Evolutionary conservation across 164 flowering plant species (phyloP), one percentile per base, ranked within the genome.

Genomic region (Annona cherimola): DNA sequence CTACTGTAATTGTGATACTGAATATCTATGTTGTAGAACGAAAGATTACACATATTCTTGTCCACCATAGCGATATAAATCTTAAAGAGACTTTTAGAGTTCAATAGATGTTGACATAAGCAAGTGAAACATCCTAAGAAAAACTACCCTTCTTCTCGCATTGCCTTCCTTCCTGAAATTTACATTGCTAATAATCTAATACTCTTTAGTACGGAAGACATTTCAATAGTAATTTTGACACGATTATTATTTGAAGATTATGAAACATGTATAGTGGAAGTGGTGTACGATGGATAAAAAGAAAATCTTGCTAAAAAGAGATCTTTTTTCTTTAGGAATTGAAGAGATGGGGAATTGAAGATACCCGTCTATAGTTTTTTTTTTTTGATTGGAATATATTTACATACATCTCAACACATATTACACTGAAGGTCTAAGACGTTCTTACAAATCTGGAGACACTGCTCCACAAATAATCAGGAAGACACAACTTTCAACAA

Each of bases 281-380:
- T 26, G 20, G 18, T 26, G 20, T 35, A 41, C 8, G 45, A 61
- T 4, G 7, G 39, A 11, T 50, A 16, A 50, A 50, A 50, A 50
- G 45, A 39, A 45, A 18, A 1, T 68, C 35, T 26, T 26, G 54
- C 4, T 41, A 40, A 55, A 26, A 26, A 26, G 35, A 26, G 8
- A 42, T 45, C 35, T 26, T 45, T 69, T 54, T 72, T 65, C 63
- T 39, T 68, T 79, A 86, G 88, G 92, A 85, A 79, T 85, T 88
- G 92, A 86, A 82, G 76, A 77, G 35, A 40, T 81, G 85, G 69
- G 92, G 88, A 45, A 74, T 83, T 69, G 81, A 80, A 45, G 89
- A 83, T 68, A 74, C 45, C 18, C 81, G 86, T n/a, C n/a, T n/a
- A n/a, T n/a, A n/a, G n/a, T n/a, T n/a, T n/a, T n/a, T n/a, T n/a